Evolutionary conservation across 1,284 basidiomycete genomes (phyloP).

Genomic region (Stereum hirsutum): DNA sequence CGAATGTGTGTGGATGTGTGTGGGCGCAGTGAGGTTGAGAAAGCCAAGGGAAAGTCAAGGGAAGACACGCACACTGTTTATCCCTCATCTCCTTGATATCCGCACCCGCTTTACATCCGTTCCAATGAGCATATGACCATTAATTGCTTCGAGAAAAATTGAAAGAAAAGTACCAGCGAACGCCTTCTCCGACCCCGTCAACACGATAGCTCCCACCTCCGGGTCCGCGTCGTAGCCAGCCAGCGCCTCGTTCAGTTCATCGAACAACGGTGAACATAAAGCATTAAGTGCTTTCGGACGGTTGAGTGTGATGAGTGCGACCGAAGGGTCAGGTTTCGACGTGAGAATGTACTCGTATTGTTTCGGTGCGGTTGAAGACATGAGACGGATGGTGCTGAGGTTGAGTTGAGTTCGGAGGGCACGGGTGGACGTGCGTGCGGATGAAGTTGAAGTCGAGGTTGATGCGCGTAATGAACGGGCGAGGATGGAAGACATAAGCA

Average conservation of each 20-base stretch:
- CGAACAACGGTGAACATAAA: constrained; percentile 72
- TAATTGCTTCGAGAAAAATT: background rate
- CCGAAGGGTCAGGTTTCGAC: constrained; percentile 64
- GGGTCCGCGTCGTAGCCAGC: constrained; percentile 67
- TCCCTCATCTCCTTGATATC: constrained; percentile 94
- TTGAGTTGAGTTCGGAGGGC: no score
- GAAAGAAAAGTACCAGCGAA: constrained; percentile 68
- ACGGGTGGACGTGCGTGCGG: background rate
- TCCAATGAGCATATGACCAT: background rate
- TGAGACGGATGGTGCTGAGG: no score
- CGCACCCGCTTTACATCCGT: constrained; percentile 53
- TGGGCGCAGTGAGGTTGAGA: background rate
- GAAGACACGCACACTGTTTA: constrained; percentile 65
- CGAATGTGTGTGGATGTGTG: background rate
- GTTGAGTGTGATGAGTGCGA: constrained; percentile 89
- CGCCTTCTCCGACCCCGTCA: constrained; percentile 90
- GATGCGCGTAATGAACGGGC: constrained; percentile 1
- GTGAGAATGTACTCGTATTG: constrained; percentile 70
- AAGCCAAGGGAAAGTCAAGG: background rate
- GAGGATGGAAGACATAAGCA: constrained; percentile 8
- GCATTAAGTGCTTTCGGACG: constrained; percentile 96
- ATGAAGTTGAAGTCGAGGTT: background rate
- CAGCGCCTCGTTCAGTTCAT: constrained; percentile 72
- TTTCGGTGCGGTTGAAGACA: constrained; percentile 15
- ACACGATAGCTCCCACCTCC: constrained; percentile 74